Evolutionary conservation across 2,329 filamentous ascomycete species (phyloP), one percentile per base, ranked within the genome.

Genomic region (Achaetomium macrosporum): DNA sequence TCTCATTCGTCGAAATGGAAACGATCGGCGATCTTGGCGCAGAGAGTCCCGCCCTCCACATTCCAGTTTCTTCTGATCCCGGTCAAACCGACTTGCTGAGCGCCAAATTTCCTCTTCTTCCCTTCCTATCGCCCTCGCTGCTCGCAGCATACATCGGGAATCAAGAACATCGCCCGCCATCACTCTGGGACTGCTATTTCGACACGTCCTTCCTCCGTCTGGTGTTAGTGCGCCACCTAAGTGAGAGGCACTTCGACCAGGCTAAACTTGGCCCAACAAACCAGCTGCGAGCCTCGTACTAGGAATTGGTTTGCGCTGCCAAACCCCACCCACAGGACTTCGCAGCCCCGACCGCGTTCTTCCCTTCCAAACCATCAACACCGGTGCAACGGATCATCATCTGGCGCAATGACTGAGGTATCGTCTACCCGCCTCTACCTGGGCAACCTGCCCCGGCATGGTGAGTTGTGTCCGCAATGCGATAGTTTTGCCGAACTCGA

Each of bases 401-500:
- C 25, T 25, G 25, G 25, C 25, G 25, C 72, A 71, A 90, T 90
- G 82, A 86, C 83, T 66, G 90, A 96, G 76, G 92, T 96, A 63
- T 96, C 90, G 59, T 87, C 88, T 63, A 97, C 92, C 68, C 84
- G 93, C 76, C 88, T 97, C 64, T 99, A 97, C 77, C 78, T 97
- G 76, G 92, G 92, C 74, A 97, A 97, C 76, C 86, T 99, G 71
- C 92, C 93, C 73, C 89, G 90, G 73, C 90, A 88, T 79, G 90
- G 91, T 96, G 84, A 76, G 86, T 63, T 11, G n/a, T 36, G 16
- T 4, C 37, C 36, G 47, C 40, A 16, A 9, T n/a, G 16, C n/a
- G 47, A 20, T 9, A 13, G 19, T 13, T n/a, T 33, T 36, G 12
- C 31, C 29, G 20, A 12, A n/a, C 30, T 39, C 46, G 40, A 50